Evolutionary conservation across 1,284 basidiomycete genomes (phyloP).

Genomic region (Cerrena zonata): DNA sequence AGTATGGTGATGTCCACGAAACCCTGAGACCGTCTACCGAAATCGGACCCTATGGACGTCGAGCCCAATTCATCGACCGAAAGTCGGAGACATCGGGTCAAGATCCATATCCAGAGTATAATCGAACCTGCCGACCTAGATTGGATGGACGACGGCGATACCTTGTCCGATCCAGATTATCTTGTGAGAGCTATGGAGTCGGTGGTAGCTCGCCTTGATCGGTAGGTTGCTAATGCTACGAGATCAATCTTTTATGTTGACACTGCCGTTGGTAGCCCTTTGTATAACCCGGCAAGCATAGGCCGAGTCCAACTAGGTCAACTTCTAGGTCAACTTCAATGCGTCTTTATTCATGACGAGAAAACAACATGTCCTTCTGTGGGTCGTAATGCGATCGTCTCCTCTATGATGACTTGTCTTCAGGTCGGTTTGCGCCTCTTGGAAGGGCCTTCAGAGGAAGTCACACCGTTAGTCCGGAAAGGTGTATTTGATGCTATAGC

Average conservation of each 20-base stretch:
- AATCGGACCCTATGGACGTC: neutral
- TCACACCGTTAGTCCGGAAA: slow-evolving; percentile 41
- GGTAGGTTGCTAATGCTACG: slow-evolving; percentile 25
- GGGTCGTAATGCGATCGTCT: slow-evolving; percentile 22
- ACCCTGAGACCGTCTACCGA: too few species aligned
- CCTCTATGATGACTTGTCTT: slow-evolving; percentile 35
- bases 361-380: slow-evolving; percentile 27
- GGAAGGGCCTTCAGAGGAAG: slow-evolving; percentile 40
- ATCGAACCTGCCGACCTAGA: slow-evolving; percentile 35
- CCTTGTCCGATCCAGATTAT: slow-evolving; percentile 27
- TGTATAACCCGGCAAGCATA: slow-evolving; percentile 24
- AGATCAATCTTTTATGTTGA: slow-evolving; percentile 5
- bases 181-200: slow-evolving; percentile 19
- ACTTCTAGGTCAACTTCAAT: slow-evolving; percentile 36
- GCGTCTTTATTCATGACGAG: slow-evolving; percentile 38
- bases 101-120: slow-evolving; percentile 30
- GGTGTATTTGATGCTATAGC: slow-evolving; percentile 40
- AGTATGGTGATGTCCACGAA: too few species aligned
- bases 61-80: neutral
- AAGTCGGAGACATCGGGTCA: slow-evolving; percentile 28
- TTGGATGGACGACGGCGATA: slow-evolving; percentile 44
- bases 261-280: slow-evolving; percentile 27
- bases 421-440: slow-evolving; percentile 39
- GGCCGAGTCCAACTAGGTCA: slow-evolving; percentile 32
- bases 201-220: slow-evolving; percentile 33